Evolutionary conservation across 1,139 yeast genomes (phyloP).

Genomic region (Candida sp.): DNA sequence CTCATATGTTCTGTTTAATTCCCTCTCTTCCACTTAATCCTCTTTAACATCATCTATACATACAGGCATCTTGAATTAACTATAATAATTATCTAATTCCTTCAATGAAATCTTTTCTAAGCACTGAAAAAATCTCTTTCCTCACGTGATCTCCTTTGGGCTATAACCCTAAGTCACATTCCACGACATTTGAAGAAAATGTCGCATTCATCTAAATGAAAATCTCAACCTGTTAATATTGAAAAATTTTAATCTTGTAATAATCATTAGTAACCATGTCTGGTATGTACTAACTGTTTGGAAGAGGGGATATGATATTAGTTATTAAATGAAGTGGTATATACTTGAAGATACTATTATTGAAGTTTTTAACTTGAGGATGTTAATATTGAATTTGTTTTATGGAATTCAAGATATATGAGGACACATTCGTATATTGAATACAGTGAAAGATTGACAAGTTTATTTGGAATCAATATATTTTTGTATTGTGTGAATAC

Average conservation of each 20-base stretch:
- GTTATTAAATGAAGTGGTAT: too few species aligned
- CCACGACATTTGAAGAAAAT: background rate
- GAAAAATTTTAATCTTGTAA: constrained; percentile 1
- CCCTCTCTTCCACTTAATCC: too few species aligned
- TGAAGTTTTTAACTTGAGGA: too few species aligned
- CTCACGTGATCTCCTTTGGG: background rate
- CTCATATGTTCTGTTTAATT: too few species aligned
- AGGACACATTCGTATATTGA: too few species aligned
- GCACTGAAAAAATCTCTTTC: background rate
- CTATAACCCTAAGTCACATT: too few species aligned
- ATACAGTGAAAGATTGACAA: too few species aligned
- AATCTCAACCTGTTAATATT: background rate
- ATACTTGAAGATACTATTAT: too few species aligned
- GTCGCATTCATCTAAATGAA: background rate
- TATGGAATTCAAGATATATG: too few species aligned
- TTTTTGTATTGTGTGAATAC: too few species aligned
- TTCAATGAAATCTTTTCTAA: background rate
- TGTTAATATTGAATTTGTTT: too few species aligned
- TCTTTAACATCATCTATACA: constrained; percentile 16
- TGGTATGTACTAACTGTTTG: background rate
- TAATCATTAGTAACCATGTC: background rate
- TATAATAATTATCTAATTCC: constrained; percentile 4
- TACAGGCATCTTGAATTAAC: constrained; percentile 33
- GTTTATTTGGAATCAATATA: too few species aligned
- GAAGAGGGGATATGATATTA: background rate